Percentiles rank a stretch among this genome's conserved stretches.
Conservation (phyloP, 495 filamentous ascomycete species). For the Letharia columbiana region DNA sequence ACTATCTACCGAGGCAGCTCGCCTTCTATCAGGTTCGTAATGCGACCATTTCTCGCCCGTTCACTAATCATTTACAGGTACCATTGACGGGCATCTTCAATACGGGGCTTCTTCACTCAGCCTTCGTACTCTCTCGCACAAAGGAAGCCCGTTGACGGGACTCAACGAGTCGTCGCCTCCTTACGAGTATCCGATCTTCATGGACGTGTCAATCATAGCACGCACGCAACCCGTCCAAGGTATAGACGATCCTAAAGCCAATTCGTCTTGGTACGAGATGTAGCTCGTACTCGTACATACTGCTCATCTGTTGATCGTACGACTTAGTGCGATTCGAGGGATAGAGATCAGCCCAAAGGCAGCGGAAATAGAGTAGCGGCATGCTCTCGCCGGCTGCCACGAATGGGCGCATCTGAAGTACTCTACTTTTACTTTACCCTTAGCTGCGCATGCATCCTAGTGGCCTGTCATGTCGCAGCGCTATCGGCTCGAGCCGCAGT, state of each 20-base stretch:
- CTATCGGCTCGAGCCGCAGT: slow-evolving; percentile 2
- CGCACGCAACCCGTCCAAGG: background rate
- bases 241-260: background rate
- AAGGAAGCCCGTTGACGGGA: no score
- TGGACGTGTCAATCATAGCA: background rate
- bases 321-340: background rate
- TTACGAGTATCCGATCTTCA: no score
- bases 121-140: no score
- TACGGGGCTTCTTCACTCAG: no score
- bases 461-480: slow-evolving; percentile 6
- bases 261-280: background rate
- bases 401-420: background rate
- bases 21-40: no score
- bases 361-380: background rate
- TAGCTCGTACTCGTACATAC: background rate
- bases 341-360: background rate
- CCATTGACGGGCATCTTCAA: no score
- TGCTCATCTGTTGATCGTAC: background rate
- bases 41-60: no score
- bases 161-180: no score
- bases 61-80: no score
- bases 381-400: background rate
- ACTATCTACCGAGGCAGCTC: no score
- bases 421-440: no score
- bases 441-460: background rate